Base-by-base conservation (phyloP, 768 basidiomycete species). In the Russula sp. region DNA sequence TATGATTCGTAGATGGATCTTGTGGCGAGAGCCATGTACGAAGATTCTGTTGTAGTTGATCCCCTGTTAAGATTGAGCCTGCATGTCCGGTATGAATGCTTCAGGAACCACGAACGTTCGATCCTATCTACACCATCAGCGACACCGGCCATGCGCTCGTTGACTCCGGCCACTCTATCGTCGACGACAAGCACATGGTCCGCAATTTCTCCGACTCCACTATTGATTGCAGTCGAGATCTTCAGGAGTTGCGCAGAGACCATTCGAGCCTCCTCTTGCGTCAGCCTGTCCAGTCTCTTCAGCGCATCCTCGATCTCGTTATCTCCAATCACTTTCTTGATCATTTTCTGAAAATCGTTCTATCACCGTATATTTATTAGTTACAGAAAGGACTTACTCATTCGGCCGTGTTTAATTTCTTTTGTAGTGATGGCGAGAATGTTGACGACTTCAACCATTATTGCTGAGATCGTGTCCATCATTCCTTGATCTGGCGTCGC, bases 1-100 rank as follows among this genome's bases (percentile, higher is more conserved):
- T 46, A 5, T 48, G 53, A 9, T 62, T 62, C 0, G 42, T 55
- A 16, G 46, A 54, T 7, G 53, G 61, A n/a, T 62, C 54, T 8
- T 53, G n/a, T 26, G 61, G 61, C 2, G 61, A 62, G 32, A 62
- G 53, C 61, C 61, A 62, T 18, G 20, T 28, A 2, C 32, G 22
- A 28, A 62, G 11, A 9, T 6, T 6, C 3, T 28, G 3, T 5
- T 16, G 42, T 46, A 62, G 18, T 24, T 38, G 32, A 20, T 34
- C 48, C 11, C 28, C 61, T 62, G 24, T 7, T 6, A 20, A 5
- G 4, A n/a, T 22, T 40, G 20, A 48, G 32, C 8, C 0, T 14
- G 30, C 11, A 42, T 2, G 1, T 5, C 38, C 4, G 6, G 18
- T 14, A 36, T 7, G 2, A n/a, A 28, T 10, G 16, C 22, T 26